Evolutionary conservation across 495 filamentous ascomycete genomes (phyloP).

Genomic region (Hypomontagnella submonticulosa): DNA sequence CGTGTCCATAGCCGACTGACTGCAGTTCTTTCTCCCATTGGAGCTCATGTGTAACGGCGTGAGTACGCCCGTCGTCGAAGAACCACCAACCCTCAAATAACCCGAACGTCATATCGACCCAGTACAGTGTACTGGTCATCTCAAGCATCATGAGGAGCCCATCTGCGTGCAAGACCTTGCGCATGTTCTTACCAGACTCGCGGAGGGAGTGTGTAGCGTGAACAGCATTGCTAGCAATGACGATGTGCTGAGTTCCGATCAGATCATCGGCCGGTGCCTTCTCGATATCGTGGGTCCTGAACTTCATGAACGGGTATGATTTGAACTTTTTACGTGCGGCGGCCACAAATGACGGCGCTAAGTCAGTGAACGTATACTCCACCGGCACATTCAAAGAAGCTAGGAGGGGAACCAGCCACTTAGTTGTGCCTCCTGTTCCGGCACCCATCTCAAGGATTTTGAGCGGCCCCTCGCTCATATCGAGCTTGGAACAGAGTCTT

Average conservation of each 20-base stretch:
- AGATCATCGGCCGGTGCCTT: slow-evolving; percentile 50
- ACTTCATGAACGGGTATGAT: slow-evolving; percentile 52
- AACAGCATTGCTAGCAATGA: slow-evolving; percentile 61
- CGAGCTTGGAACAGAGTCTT: slow-evolving; percentile 44
- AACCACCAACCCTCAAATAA: slow-evolving; percentile 67
- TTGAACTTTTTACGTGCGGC: slow-evolving; percentile 49
- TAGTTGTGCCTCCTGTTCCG: slow-evolving; percentile 59
- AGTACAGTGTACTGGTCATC: slow-evolving; percentile 55
- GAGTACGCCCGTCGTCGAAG: slow-evolving; percentile 58
- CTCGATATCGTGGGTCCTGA: slow-evolving; percentile 54
- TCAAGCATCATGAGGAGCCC: slow-evolving; percentile 61
- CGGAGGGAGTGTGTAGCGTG: slow-evolving; percentile 58
- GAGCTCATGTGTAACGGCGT: slow-evolving; percentile 54
- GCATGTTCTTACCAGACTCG: slow-evolving; percentile 49
- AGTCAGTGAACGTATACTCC: slow-evolving; percentile 63
- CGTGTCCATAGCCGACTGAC: slow-evolving; percentile 56
- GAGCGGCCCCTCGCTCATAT: slow-evolving; percentile 38
- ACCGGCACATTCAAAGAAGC: slow-evolving; percentile 52
- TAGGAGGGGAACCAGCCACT: slow-evolving; percentile 48
- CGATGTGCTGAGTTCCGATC: slow-evolving; percentile 49
- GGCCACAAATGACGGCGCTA: slow-evolving; percentile 55
- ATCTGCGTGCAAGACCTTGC: slow-evolving; percentile 52
- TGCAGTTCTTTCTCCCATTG: slow-evolving; percentile 56
- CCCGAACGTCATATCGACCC: slow-evolving; percentile 63
- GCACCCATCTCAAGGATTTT: slow-evolving; percentile 59